phyloP scores from a whole-genome alignment of 2,329 filamentous ascomycete species.

The Parastagonospora nodorum region DNA sequence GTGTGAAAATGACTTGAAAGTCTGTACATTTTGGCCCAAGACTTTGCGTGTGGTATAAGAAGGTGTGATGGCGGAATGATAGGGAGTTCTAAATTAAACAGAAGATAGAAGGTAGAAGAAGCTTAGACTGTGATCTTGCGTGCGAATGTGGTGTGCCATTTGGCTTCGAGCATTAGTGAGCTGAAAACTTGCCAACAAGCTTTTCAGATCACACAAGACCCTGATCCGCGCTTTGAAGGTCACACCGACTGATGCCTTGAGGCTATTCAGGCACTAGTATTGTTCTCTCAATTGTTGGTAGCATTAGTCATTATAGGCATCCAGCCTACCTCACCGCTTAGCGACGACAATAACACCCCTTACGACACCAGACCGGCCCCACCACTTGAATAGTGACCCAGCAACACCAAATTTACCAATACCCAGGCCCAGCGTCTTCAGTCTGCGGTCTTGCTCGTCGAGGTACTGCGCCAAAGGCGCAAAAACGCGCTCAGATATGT shows the following conservation, averaged over 20 bases:
- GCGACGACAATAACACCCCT: slow-evolving; percentile 50
- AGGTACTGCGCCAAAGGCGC: slow-evolving; percentile 55
- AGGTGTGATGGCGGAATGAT: background rate
- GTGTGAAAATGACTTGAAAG: background rate
- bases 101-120: no score
- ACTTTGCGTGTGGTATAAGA: background rate
- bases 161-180: no score
- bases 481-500: slow-evolving; percentile 62
- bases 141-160: no score
- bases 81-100: background rate
- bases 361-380: slow-evolving; percentile 46
- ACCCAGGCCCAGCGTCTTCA: slow-evolving; percentile 44
- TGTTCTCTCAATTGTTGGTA: background rate
- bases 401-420: slow-evolving; percentile 46
- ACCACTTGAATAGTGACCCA: slow-evolving; percentile 49
- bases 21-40: background rate
- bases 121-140: no score
- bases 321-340: background rate
- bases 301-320: background rate
- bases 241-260: no score
- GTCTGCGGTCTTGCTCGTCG: slow-evolving; percentile 38
- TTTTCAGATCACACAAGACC: no score
- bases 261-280: background rate
- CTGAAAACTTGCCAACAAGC: no score
- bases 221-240: no score